These are phyloP conservation scores for Austroboletus novae-zelandiae DNA, from an alignment of 1,284 basidiomycete species.

Conservation along the genomic window DNA sequence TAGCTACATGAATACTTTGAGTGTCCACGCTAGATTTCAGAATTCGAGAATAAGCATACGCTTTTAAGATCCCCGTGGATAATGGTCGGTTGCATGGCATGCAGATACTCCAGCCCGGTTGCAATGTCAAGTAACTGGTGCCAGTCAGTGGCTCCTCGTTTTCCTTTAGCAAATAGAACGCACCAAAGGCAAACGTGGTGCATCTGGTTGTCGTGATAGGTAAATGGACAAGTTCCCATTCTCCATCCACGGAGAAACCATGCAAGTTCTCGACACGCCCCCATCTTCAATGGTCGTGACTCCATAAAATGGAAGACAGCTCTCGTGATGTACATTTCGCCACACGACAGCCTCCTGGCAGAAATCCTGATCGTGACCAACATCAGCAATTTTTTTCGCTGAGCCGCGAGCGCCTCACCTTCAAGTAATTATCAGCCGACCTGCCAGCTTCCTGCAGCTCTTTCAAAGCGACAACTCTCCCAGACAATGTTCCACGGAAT, in stretches of 20 bases:
- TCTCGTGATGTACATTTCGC: conserved; percentile 26
- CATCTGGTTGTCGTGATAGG: conserved; percentile 30
- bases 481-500: conserved; percentile 21
- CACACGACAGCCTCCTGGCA: conserved; percentile 30
- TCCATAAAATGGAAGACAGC: conserved; percentile 32
- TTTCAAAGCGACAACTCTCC: conserved; percentile 28
- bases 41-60: conserved; percentile 25
- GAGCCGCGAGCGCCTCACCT: conserved; percentile 11
- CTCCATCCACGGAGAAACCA: conserved; percentile 33
- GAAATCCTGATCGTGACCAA: conserved; percentile 17
- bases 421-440: conserved; percentile 14
- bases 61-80: conserved; percentile 46
- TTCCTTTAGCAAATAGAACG: conserved; percentile 2
- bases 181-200: conserved; percentile 36
- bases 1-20: conserved; percentile 9
- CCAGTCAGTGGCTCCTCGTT: neutral
- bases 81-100: conserved; percentile 38
- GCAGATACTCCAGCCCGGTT: conserved; percentile 41
- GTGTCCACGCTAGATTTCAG: neutral
- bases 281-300: conserved; percentile 10
- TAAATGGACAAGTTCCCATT: conserved; percentile 40
- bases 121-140: conserved; percentile 39
- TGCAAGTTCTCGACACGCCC: conserved; percentile 15
- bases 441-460: conserved; percentile 14
- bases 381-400: conserved; percentile 1